Evolutionary conservation across 768 basidiomycete species (phyloP).

Genomic region (Mrakia hoshinonis): DNA sequence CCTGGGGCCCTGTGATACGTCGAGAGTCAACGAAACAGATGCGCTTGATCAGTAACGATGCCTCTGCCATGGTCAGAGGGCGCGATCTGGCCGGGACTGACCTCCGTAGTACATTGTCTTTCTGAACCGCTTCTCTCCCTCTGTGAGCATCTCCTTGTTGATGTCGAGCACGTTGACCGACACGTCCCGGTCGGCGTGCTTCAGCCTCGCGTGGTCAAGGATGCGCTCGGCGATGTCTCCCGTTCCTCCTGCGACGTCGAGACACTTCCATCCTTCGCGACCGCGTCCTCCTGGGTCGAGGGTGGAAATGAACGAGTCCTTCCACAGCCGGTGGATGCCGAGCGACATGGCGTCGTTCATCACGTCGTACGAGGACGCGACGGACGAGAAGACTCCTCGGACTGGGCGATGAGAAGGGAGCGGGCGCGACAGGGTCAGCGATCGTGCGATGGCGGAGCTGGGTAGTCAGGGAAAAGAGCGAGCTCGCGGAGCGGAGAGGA

Average conservation of each 20-base stretch:
- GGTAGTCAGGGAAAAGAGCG: background rate
- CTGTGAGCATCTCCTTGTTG: conserved; percentile 88
- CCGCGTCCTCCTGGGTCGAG: conserved; percentile 55
- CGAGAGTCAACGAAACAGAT: too few relatives aligned
- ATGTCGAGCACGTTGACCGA: conserved; percentile 86
- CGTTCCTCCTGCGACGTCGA: conserved; percentile 96
- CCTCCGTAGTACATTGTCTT: conserved; percentile 98
- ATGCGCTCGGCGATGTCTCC: conserved; percentile 92
- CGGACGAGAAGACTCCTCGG: conserved; percentile 86
- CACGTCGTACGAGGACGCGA: conserved; percentile 87
- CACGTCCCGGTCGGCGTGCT: conserved; percentile 80
- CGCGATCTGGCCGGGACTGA: too few relatives aligned
- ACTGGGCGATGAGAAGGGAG: conserved; percentile 45
- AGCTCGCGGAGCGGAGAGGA: background rate
- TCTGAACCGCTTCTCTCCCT: conserved; percentile 80
- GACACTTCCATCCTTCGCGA: conserved; percentile 52
- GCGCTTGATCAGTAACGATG: too few relatives aligned
- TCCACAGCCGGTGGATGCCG: conserved; percentile 94
- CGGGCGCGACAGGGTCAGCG: background rate
- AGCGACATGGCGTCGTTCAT: conserved; percentile 99
- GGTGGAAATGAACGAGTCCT: conserved; percentile 71
- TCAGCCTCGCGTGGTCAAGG: conserved; percentile 79
- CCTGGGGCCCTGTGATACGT: conserved; percentile 64
- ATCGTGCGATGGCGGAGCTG: background rate
- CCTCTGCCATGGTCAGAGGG: conserved; percentile 15